Evolutionary conservation across 129 eudicot species (phyloP), one percentile per base, ranked within the genome.

Genomic region (Arctium lappa): DNA sequence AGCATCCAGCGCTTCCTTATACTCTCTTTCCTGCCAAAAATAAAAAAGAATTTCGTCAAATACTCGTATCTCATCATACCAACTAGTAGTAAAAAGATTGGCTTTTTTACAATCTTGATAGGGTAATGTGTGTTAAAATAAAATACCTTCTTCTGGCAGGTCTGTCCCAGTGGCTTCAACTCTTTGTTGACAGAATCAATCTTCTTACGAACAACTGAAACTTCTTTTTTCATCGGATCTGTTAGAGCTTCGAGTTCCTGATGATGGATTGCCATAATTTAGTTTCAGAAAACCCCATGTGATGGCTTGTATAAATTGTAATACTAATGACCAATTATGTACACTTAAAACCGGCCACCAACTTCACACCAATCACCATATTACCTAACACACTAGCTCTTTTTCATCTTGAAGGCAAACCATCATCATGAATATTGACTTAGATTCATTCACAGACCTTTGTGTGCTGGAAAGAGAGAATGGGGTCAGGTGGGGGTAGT

Each of bases 171-270:
- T 27, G 97, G 98, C 80, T 94, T 94, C 66, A 94, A 87, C 88
- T 92, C 95, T 81, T 92, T 94, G 89, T 90, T 92, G 72, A 92
- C 88, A 0, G 91, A 29, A 74, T 94, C 98, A 77, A 94, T 92
- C 91, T 84, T 94, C 92, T 94, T 94, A 32, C 98, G 93, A 70
- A 94, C 97, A 34, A 68, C 40, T 6, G 92, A 72, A 18, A 92
- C 93, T 66, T 94, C 97, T 86, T 94, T 94, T 87, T 88, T 92
- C 98, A 92, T 89, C 12, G 98, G 98, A 90, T 94, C 98, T 3
- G 95, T 88, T 71, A 94, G 81, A 5, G 91, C 88, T 66, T 94
- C 98, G 22, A 94, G 89, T 79, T 94, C 98, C 98, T 94, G 94
- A 77, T 42, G n/a, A 66, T 15, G 69, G 48, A 75, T 71, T 62